These are phyloP conservation scores for Pulveroboletus sp. DNA, from an alignment of 768 basidiomycete species.

Conservation along the genomic window DNA sequence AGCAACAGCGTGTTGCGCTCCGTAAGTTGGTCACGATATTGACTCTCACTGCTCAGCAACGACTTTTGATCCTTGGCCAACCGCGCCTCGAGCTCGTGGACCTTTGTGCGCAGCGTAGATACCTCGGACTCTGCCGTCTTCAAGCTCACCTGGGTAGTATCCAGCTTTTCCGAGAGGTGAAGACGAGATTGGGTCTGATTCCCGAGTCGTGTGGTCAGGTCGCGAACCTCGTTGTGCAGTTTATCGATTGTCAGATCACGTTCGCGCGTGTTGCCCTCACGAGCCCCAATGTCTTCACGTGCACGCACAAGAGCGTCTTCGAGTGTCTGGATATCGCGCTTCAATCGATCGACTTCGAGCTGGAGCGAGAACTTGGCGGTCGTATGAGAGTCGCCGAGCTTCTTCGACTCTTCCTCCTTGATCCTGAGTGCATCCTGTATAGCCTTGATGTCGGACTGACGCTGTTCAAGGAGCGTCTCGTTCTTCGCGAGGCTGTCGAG, in stretches of 20 bases:
- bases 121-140: constrained; percentile 69
- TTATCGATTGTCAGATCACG: constrained; percentile 70
- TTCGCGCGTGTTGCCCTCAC: constrained; percentile 61
- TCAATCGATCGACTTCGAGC: constrained; percentile 82
- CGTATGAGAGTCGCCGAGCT: constrained; percentile 78
- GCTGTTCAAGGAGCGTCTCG: constrained; percentile 60
- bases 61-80: constrained; percentile 78
- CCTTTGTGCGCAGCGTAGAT: constrained; percentile 50
- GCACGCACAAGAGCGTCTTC: constrained; percentile 76
- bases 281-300: constrained; percentile 61
- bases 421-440: constrained; percentile 69
- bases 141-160: constrained; percentile 54
- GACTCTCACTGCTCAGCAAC: constrained; percentile 63
- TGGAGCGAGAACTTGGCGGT: constrained; percentile 83
- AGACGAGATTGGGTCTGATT: constrained; percentile 84
- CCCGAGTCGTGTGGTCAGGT: constrained; percentile 73
- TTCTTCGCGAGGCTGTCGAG: constrained; percentile 58
- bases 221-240: constrained; percentile 74
- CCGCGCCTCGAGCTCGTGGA: constrained; percentile 73
- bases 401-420: constrained; percentile 72
- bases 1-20: constrained; percentile 89
- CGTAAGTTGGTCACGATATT: constrained; percentile 88
- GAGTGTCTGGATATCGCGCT: constrained; percentile 74
- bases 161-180: constrained; percentile 88
- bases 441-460: constrained; percentile 69